phyloP scores from a whole-genome alignment of 2,329 filamentous ascomycete species.

The Leptoxyphium fumago region DNA sequence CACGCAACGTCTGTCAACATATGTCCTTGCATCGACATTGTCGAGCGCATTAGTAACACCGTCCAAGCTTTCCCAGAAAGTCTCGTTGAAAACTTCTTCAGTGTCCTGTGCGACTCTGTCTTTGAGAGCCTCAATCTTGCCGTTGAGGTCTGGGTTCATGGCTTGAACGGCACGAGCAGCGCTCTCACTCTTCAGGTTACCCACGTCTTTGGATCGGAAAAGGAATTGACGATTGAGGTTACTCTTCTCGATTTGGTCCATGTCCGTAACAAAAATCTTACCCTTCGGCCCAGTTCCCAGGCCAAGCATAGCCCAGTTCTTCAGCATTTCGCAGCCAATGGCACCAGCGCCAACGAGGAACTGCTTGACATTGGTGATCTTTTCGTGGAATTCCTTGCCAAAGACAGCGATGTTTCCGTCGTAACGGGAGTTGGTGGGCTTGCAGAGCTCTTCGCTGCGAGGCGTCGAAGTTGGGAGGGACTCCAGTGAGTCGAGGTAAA shows the following conservation, averaged over 20 bases:
- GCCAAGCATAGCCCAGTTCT: constrained; percentile 99
- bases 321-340: constrained; percentile 97
- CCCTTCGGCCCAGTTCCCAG: constrained; percentile 77
- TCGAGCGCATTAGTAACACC: constrained; percentile 94
- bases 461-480: constrained; percentile 63
- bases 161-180: constrained; percentile 76
- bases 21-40: constrained; percentile 92
- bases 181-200: constrained; percentile 90
- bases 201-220: constrained; percentile 86
- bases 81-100: constrained; percentile 84
- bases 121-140: constrained; percentile 72
- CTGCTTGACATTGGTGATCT: constrained; percentile 76
- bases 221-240: constrained; percentile 96
- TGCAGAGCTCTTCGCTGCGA: constrained; percentile 76
- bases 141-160: constrained; percentile 88
- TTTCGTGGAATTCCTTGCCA: constrained; percentile 83
- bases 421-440: constrained; percentile 71
- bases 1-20: constrained; percentile 89
- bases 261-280: constrained; percentile 85
- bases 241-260: constrained; percentile 98
- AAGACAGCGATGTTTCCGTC: constrained; percentile 97
- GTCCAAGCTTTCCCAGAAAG: constrained; percentile 77
- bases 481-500: constrained; percentile 97
- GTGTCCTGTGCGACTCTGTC: constrained; percentile 87
- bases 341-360: constrained; percentile 94